phyloP scores from a whole-genome alignment of 2,329 filamentous ascomycete genomes.

The Aspergillus felis region DNA sequence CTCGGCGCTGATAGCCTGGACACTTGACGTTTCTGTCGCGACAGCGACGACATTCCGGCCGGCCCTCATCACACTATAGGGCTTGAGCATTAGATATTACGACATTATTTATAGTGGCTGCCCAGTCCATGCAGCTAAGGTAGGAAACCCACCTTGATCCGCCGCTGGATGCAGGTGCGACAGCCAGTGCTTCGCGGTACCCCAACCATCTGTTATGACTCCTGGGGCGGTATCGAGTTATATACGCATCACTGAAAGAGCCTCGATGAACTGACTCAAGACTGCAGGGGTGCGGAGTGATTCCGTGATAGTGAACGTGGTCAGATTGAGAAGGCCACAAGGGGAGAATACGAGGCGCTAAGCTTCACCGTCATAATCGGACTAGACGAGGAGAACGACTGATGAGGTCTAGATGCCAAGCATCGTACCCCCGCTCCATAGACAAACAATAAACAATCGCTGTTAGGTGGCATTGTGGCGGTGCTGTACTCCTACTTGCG shows the following conservation, averaged over 20 bases:
- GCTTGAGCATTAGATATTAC: neutral
- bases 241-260: neutral
- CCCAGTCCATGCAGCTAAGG: neutral
- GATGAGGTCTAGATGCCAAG: neutral
- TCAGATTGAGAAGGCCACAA: neutral
- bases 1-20: conserved; percentile 15
- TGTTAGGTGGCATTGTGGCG: too few relatives aligned
- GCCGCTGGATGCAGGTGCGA: conserved; percentile 18
- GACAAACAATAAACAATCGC: neutral
- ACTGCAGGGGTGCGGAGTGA: neutral
- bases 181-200: conserved; percentile 21
- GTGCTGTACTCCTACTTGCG: too few relatives aligned
- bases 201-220: conserved; percentile 12
- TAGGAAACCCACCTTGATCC: conserved; percentile 16
- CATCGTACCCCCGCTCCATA: neutral
- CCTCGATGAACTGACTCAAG: neutral
- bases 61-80: conserved; percentile 18
- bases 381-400: neutral
- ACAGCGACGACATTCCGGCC: conserved; percentile 18
- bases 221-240: neutral
- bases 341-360: neutral
- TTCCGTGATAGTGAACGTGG: neutral
- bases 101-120: neutral
- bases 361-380: neutral
- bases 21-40: conserved; percentile 10